Evolutionary conservation across 768 basidiomycete species (phyloP).

Genomic region (Serpula lacrymans): DNA sequence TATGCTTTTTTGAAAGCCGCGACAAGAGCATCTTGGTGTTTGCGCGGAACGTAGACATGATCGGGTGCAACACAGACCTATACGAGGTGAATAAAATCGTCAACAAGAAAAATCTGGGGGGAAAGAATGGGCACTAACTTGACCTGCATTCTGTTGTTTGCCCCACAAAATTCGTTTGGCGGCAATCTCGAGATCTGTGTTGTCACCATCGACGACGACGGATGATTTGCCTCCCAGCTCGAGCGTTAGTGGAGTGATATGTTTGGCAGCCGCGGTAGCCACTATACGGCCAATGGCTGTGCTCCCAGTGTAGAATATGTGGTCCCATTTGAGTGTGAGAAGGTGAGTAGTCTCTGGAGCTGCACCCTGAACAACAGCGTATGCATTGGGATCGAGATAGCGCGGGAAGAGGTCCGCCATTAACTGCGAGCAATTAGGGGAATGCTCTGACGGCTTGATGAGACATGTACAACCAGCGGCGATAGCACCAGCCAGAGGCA

Average conservation of each 20-base stretch:
- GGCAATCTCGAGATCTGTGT: constrained; percentile 40
- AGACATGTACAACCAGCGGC: constrained; percentile 59
- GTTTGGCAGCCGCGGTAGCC: constrained; percentile 22
- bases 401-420: constrained; percentile 53
- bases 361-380: constrained; percentile 49
- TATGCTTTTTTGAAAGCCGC: constrained; percentile 37
- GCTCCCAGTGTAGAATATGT: constrained; percentile 38
- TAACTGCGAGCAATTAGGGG: constrained; percentile 45
- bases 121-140: constrained; percentile 38
- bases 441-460: constrained; percentile 57
- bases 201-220: constrained; percentile 35
- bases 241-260: constrained; percentile 41
- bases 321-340: constrained; percentile 27
- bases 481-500: constrained; percentile 61
- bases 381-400: constrained; percentile 50
- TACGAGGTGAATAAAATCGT: neutral
- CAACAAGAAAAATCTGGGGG: too few species aligned
- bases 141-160: constrained; percentile 57
- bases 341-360: constrained; percentile 36
- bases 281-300: constrained; percentile 21
- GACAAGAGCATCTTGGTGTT: constrained; percentile 40
- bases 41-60: constrained; percentile 37
- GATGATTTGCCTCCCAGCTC: constrained; percentile 37
- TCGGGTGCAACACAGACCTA: constrained; percentile 35
- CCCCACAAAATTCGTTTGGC: constrained; percentile 63